Base-by-base conservation (phyloP, 2,329 filamentous ascomycete species). In the Aureobasidium uvarum region DNA sequence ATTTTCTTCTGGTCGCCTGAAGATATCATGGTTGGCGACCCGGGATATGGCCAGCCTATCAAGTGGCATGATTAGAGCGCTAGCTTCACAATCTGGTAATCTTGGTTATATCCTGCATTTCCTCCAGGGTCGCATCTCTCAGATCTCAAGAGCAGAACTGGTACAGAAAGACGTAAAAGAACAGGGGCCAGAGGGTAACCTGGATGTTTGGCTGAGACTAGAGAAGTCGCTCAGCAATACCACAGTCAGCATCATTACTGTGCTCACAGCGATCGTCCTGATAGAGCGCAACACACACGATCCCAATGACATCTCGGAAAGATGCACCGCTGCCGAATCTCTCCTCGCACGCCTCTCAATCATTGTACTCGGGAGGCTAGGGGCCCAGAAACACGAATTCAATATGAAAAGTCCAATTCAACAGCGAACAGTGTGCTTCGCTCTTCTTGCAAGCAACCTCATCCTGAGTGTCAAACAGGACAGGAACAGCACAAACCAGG, bases 11-110 rank as follows among this genome's bases (percentile, higher is more conserved):
- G 72, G 75, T 41, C 70, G 74, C 14, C 62, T 78, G 11, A 75
- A 75, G 3, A 59, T 77, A 11, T 76, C 77, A 62, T 78, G 77
- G 77, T 67, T 77, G 18, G 76, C 76, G 2, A 77, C 76, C 2
- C 69, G 71, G 39, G 69, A 67, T 18, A 75, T 78, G 73, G 74
- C 71, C 16, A 70, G 71, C 4, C 50, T 77, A 5, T 78, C 74
- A 74, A 74, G 72, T 38, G 71, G 71, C 43, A 62, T 77, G 3
- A 71, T 77, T 13, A 72, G 72, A 43, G 70, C 71, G 7, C 65
- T 77, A 11, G 52, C 51, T 14, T 56, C 62, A 10, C 52, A 31
- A 18, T 39, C 51, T 28, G 41, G 33, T 16, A 4, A 56, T 25
- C 1, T 7, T 25, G 20, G 7, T 7, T 25, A 25, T 10, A 28